phyloP scores from a whole-genome alignment of 2,329 filamentous ascomycete genomes.

The Aspergillus arachidicola region DNA sequence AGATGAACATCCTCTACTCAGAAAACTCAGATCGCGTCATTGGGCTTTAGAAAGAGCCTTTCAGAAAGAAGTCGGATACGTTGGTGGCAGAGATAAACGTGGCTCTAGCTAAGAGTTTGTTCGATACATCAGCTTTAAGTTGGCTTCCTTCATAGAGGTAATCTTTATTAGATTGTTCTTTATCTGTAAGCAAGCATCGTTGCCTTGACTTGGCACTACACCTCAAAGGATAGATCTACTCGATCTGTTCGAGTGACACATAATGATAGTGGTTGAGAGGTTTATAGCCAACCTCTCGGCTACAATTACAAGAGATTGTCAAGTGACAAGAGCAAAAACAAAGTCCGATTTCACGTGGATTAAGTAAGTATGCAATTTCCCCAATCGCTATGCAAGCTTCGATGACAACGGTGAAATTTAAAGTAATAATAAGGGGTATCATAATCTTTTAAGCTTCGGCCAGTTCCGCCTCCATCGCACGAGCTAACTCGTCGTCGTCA shows the following conservation, averaged over 20 bases:
- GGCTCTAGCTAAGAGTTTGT: too few species aligned
- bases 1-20: neutral
- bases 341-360: neutral
- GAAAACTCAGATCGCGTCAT: neutral
- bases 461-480: conserved; percentile 31
- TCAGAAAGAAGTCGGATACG: neutral
- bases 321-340: neutral
- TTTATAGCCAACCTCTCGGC: neutral
- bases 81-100: neutral
- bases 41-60: neutral
- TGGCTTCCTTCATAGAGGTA: neutral
- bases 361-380: neutral
- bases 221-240: neutral
- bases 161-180: neutral
- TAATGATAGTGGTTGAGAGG: too few species aligned
- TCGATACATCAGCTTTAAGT: neutral
- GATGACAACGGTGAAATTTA: neutral
- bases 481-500: conserved; percentile 28
- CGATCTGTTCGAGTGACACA: neutral
- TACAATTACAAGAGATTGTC: neutral
- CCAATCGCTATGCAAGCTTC: conserved; percentile 9
- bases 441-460: conserved; percentile 13
- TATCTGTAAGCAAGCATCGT: neutral
- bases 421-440: conserved; percentile 11
- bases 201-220: too few species aligned